A percentile compares a stretch with the other conserved stretches of the same genome.
Evolutionary conservation across 192 early-diverging fungal species (phyloP).

Genomic region (Mortierella alpina): DNA sequence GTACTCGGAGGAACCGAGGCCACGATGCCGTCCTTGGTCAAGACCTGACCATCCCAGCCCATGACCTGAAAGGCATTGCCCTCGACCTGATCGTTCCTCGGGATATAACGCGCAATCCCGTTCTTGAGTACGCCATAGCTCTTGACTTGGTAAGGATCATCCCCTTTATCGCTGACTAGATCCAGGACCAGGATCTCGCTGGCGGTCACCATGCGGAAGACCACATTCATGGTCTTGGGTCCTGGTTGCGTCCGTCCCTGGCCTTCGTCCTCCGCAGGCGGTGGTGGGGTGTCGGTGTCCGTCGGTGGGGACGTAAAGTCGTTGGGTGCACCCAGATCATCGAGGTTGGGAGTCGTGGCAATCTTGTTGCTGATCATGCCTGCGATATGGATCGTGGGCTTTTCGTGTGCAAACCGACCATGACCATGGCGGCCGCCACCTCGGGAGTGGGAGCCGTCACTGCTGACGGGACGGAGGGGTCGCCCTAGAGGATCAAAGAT

Average conservation of each 20-base stretch:
- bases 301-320: no score
- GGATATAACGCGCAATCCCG: conserved; percentile 31
- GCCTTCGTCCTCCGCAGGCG: neutral
- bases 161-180: conserved; percentile 31
- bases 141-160: conserved; percentile 38
- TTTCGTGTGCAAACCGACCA: conserved; percentile 5
- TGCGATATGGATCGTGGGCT: neutral
- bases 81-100: conserved; percentile 39
- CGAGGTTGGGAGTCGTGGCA: neutral
- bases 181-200: conserved; percentile 33
- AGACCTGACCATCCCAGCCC: conserved; percentile 29
- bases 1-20: neutral
- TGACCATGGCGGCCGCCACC: neutral
- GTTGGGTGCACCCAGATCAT: neutral
- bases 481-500: conserved; percentile 32
- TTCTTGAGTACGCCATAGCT: conserved; percentile 40
- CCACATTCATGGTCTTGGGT: conserved; percentile 26
- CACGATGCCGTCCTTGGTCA: conserved; percentile 15
- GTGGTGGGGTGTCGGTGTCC: no score
- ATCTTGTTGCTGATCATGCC: conserved; percentile 1
- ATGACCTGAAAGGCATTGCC: conserved; percentile 51
- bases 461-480: neutral
- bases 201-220: conserved; percentile 43
- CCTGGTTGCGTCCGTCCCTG: neutral
- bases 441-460: neutral